Percentiles rank a stretch among this genome's conserved stretches.
Evolutionary conservation across 2,329 filamentous ascomycete species (phyloP).

Genomic region (Paradendryphiella salina): DNA sequence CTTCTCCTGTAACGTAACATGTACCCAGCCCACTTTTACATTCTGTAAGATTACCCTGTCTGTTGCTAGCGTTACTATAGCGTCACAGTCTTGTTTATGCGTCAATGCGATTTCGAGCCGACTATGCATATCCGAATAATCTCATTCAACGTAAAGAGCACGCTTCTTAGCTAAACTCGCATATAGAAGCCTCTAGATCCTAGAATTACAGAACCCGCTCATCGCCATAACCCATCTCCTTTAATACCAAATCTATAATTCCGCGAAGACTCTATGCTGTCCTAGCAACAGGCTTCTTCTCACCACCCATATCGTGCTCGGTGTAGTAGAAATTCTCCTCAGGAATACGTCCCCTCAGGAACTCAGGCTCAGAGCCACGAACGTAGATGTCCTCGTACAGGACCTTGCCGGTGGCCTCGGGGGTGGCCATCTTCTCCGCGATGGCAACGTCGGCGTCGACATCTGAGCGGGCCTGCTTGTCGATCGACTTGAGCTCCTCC

Average conservation of each 20-base stretch:
- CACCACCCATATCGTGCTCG: constrained; percentile 48
- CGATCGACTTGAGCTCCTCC: constrained; percentile 93
- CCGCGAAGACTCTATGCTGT: constrained; percentile 32
- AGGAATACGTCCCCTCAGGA: constrained; percentile 80
- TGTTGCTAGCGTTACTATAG: too few species aligned
- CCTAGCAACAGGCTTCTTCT: constrained; percentile 43
- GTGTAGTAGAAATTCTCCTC: constrained; percentile 89
- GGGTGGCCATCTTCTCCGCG: constrained; percentile 84
- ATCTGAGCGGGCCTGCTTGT: constrained; percentile 85
- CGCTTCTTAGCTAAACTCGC: constrained; percentile 16
- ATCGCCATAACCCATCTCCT: too few species aligned
- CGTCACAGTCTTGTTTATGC: too few species aligned
- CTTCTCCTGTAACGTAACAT: too few species aligned
- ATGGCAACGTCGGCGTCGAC: constrained; percentile 89
- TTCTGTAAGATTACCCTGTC: too few species aligned
- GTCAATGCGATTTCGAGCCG: too few species aligned
- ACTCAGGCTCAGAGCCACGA: constrained; percentile 80
- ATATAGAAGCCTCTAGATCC: constrained; percentile 24
- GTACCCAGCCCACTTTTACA: too few species aligned
- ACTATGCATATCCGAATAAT: too few species aligned
- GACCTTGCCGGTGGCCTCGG: constrained; percentile 77
- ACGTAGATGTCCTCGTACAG: constrained; percentile 98
- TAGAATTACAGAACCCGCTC: constrained; percentile 42
- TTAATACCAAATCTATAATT: too few species aligned
- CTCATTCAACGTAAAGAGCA: constrained; percentile 10